Conservation (phyloP, 345 rosid genomes). For the Hibiscus trionum region DNA sequence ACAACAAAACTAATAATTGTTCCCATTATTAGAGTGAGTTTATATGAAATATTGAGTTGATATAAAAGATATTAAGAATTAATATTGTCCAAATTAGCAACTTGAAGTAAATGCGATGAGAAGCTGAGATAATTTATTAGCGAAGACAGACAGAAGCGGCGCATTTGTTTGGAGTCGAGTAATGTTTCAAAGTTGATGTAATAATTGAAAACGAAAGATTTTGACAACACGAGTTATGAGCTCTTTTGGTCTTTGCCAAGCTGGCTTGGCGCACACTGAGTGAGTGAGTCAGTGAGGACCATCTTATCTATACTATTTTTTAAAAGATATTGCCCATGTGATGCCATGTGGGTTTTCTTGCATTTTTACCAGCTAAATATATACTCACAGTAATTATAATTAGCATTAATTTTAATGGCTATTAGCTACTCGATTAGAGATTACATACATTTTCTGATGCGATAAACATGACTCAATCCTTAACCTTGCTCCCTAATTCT, state of each 20-base stretch:
- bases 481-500: no score
- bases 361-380: background rate
- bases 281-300: background rate
- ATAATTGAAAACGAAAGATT: background rate
- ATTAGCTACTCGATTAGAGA: no score
- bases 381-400: no score
- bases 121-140: background rate
- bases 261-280: background rate
- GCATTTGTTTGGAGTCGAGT: background rate
- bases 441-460: no score
- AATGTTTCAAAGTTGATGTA: background rate
- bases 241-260: background rate
- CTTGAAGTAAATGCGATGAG: no score
- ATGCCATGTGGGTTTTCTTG: constrained; percentile 33
- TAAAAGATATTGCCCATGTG: constrained; percentile 26
- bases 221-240: constrained; percentile 21
- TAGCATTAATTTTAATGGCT: no score
- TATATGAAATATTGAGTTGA: no score
- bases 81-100: no score
- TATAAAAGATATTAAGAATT: no score
- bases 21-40: no score
- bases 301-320: background rate
- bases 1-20: no score
- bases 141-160: background rate
- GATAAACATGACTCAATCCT: no score